Base-by-base conservation (phyloP, 2,329 filamentous ascomycete species). In the Akanthomyces dipterigenus region DNA sequence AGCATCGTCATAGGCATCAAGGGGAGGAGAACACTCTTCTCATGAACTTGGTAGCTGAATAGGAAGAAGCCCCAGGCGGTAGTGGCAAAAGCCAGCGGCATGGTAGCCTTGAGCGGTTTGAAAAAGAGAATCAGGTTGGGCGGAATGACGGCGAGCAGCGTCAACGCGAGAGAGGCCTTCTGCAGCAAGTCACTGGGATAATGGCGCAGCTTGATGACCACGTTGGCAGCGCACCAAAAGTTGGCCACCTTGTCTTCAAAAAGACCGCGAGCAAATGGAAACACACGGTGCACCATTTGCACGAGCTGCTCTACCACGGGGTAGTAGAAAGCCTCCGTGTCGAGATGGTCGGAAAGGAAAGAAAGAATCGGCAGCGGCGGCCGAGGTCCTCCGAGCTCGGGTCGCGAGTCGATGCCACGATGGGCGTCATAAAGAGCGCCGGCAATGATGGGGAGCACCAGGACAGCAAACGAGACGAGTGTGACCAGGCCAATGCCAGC, bases 191-290 rank as follows among this genome's bases (percentile, higher is more conserved):
- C 80, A 3, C 85, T 75, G 1, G 90, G 86, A 66, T 91, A 95
- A 20, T 84, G 78, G 64, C 89, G 84, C 42, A 99, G 84, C 76
- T 99, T 99, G 77, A 96, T 81, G 60, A 96, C 81, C 1, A 95
- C 88, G 71, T 98, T 96, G 61, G 93, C 81, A 5, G 92, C 88
- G 72, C 95, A 99, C 95, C 95, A 99, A 69, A 97, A 89, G 72
- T 99, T 99, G 70, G 95, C 95, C 22, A 99, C 96, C 75, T 99
- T 99, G 78, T 98, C 95, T 76, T 99, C 96, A 69, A 98, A 99
- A 7, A 99, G 78, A 3, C 95, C 95, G n/a, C 95, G 87, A 1
- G 93, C 87, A 71, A 99, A 97, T 1, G 96, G 95, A 69, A 99
- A 98, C 62, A 98, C 84, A n/a, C 95, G 88, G 72, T 97, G 91